phyloP scores from a whole-genome alignment of 495 filamentous ascomycete species.

The Aspergillus funiculosus region DNA sequence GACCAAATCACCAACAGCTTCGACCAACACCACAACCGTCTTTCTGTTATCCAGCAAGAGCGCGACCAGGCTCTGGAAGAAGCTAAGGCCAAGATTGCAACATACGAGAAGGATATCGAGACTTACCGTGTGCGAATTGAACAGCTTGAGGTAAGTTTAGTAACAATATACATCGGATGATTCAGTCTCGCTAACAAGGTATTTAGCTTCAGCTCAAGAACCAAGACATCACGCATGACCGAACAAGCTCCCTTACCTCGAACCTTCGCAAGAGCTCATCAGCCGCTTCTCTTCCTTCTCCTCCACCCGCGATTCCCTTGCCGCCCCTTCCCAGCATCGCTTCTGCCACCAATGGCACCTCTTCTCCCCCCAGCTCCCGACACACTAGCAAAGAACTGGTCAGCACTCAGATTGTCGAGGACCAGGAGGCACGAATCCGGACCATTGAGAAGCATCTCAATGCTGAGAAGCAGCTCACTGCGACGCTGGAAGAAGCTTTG shows the following conservation, averaged over 20 bases:
- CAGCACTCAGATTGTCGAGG: conserved; percentile 61
- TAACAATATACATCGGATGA: not conserved
- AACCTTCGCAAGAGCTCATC: conserved; percentile 83
- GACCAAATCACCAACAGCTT: conserved; percentile 93
- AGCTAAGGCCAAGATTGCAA: conserved; percentile 39
- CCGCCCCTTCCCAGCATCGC: conserved; percentile 51
- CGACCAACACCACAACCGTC: conserved; percentile 86
- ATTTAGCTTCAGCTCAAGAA: conserved; percentile 42
- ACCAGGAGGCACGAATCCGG: conserved; percentile 88
- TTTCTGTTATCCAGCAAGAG: conserved; percentile 60
- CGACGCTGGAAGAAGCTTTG: conserved; percentile 89
- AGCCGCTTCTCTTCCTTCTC: conserved; percentile 78
- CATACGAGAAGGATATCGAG: conserved; percentile 48
- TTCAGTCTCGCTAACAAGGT: conserved; percentile 17
- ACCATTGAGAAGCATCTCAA: conserved; percentile 96
- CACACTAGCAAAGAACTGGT: conserved; percentile 80
- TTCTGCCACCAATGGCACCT: conserved; percentile 31
- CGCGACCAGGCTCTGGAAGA: conserved; percentile 46
- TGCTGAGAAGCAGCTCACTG: conserved; percentile 93
- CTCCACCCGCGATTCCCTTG: conserved; percentile 92
- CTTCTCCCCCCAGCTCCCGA: conserved; percentile 48
- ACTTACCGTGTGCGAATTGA: conserved; percentile 47
- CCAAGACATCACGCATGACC: conserved; percentile 45
- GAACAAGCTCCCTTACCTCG: conserved; percentile 71
- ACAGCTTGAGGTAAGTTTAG: conserved; percentile 43